Evolutionary conservation across 805 yeast species (phyloP).

Genomic region (Barnettozyma sp.): DNA sequence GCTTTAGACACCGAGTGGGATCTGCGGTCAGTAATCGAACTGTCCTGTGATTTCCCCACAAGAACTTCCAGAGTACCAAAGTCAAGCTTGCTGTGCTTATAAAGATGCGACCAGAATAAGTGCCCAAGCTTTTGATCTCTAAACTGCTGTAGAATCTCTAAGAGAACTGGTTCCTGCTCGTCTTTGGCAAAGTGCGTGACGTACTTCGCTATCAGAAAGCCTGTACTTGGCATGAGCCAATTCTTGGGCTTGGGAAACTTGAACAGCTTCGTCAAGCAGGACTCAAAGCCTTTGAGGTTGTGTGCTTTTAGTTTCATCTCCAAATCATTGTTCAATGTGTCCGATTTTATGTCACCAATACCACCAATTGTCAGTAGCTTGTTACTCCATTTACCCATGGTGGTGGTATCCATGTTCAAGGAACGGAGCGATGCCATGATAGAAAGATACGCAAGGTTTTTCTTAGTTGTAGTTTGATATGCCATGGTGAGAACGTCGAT

Average conservation of each 20-base stretch:
- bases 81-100: slow-evolving; percentile 10
- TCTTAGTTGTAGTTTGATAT: slow-evolving; percentile 7
- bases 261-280: slow-evolving; percentile 12
- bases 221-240: slow-evolving; percentile 16
- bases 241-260: not conserved
- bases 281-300: slow-evolving; percentile 14
- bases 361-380: slow-evolving; percentile 14
- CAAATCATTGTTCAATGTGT: slow-evolving; percentile 11
- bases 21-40: no score
- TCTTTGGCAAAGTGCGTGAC: slow-evolving; percentile 5
- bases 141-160: not conserved
- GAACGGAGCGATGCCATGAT: slow-evolving; percentile 12
- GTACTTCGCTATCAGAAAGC: slow-evolving; percentile 12
- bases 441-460: slow-evolving; percentile 2
- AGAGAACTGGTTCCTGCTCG: slow-evolving; percentile 2
- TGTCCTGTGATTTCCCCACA: no score
- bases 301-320: slow-evolving; percentile 11
- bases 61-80: not conserved
- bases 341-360: slow-evolving; percentile 14
- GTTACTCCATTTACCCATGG: slow-evolving; percentile 15
- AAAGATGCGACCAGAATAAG: slow-evolving; percentile 15
- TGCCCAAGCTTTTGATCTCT: slow-evolving; percentile 7
- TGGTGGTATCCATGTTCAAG: slow-evolving; percentile 6
- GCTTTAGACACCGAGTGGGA: slow-evolving; percentile 9
- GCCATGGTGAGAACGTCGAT: slow-evolving; percentile 8